A percentile compares a stretch with the other conserved stretches of the same genome.
These are phyloP conservation scores for Aureobasidium sp. DNA, from an alignment of 2,329 filamentous ascomycete species.

Conservation along the genomic window DNA sequence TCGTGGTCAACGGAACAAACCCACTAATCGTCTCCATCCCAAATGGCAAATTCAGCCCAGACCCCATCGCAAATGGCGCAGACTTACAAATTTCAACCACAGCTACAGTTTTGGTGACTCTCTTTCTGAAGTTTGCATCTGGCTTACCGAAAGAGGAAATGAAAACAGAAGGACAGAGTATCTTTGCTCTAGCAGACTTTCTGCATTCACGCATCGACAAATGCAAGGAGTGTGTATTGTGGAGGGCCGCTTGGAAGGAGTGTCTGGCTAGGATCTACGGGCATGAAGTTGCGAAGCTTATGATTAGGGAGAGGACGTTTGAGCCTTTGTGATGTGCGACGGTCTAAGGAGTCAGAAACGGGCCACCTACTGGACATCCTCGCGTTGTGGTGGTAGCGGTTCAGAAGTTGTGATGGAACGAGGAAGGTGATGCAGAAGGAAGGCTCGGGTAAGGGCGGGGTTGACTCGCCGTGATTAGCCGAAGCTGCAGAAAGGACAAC, in stretches of 20 bases:
- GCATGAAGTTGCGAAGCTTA: not conserved
- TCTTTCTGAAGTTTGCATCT: not conserved
- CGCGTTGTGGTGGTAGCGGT: too few relatives aligned
- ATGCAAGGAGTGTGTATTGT: not conserved
- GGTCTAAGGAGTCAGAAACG: too few relatives aligned
- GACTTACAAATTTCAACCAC: not conserved
- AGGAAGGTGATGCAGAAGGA: not conserved
- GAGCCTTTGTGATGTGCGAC: not conserved
- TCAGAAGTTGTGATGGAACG: not conserved
- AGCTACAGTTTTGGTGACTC: not conserved
- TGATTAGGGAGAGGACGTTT: not conserved
- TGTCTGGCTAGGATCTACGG: not conserved
- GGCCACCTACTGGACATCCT: too few relatives aligned
- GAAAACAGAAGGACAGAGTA: not conserved
- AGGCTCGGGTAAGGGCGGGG: not conserved
- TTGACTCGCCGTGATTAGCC: not conserved
- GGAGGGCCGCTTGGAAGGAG: not conserved
- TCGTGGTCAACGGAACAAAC: not conserved
- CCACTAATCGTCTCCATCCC: too few relatives aligned
- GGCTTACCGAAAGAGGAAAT: not conserved
- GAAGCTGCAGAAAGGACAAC: not conserved
- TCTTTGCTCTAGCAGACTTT: not conserved
- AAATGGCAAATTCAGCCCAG: not conserved
- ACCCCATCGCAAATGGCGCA: not conserved
- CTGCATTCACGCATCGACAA: not conserved